Evolutionary conservation across 2,329 filamentous ascomycete species (phyloP).

Genomic region (Samsoniella hepiali): DNA sequence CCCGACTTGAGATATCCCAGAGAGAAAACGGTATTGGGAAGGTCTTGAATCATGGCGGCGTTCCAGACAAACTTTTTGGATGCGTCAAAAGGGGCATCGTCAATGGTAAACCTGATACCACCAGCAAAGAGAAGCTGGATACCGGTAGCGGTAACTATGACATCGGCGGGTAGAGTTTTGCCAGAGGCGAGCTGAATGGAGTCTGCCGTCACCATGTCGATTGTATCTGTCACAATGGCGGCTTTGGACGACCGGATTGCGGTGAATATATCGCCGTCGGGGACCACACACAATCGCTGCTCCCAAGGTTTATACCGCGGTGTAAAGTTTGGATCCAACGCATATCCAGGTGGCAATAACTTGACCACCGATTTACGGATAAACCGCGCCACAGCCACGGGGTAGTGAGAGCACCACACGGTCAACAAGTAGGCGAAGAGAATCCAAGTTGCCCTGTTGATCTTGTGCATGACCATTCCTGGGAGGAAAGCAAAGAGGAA

Average conservation of each 20-base stretch:
- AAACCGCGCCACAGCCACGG: slow-evolving; percentile 23
- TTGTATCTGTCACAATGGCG: slow-evolving; percentile 49
- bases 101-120: slow-evolving; percentile 49
- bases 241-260: slow-evolving; percentile 37
- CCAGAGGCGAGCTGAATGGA: slow-evolving; percentile 49
- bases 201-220: slow-evolving; percentile 47
- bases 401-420: slow-evolving; percentile 43
- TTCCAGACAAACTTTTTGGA: slow-evolving; percentile 58
- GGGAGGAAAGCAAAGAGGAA: slow-evolving; percentile 46
- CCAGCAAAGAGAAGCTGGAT: slow-evolving; percentile 59
- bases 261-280: slow-evolving; percentile 54
- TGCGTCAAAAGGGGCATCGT: slow-evolving; percentile 49
- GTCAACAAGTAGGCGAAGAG: slow-evolving; percentile 18
- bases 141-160: slow-evolving; percentile 68
- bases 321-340: slow-evolving; percentile 60
- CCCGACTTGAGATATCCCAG: slow-evolving; percentile 61
- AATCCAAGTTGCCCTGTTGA: slow-evolving; percentile 38
- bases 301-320: slow-evolving; percentile 66
- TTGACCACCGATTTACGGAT: slow-evolving; percentile 41
- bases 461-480: slow-evolving; percentile 40
- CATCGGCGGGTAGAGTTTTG: slow-evolving; percentile 55
- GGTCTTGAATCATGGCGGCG: slow-evolving; percentile 60
- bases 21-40: slow-evolving; percentile 61
- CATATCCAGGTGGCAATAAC: slow-evolving; percentile 52
- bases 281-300: slow-evolving; percentile 69